These are phyloP conservation scores for Trichoderma sp. DNA, from an alignment of 2,329 filamentous ascomycete genomes.

Conservation along the genomic window DNA sequence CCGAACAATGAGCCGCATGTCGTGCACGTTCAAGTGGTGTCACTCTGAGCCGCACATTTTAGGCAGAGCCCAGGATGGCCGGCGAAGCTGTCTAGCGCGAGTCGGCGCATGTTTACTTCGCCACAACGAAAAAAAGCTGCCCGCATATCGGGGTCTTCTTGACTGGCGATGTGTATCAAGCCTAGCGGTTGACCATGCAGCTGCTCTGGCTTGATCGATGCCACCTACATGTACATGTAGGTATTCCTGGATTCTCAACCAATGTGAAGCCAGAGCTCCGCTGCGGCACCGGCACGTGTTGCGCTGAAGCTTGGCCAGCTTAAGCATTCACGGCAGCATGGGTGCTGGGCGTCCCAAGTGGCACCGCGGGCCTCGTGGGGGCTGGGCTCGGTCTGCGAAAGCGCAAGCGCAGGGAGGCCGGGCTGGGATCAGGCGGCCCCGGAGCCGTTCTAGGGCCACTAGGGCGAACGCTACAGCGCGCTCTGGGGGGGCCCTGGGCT, in stretches of 20 bases:
- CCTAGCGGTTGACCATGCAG: neutral
- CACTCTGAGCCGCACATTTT: neutral
- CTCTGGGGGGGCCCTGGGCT: slow-evolving; percentile 3
- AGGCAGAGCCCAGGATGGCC: neutral
- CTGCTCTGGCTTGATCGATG: neutral
- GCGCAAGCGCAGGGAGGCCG: slow-evolving; percentile 15
- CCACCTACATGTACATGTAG: too few species aligned
- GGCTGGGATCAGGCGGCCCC: slow-evolving; percentile 25
- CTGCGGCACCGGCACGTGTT: slow-evolving; percentile 23
- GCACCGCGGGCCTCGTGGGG: slow-evolving; percentile 19
- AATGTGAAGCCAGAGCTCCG: neutral
- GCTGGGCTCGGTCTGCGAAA: slow-evolving; percentile 27
- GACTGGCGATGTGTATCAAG: neutral
- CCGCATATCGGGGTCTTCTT: too few species aligned
- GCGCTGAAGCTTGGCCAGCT: neutral
- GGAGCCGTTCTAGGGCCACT: slow-evolving; percentile 20
- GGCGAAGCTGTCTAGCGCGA: neutral
- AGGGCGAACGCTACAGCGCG: slow-evolving; percentile 26
- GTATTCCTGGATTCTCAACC: neutral
- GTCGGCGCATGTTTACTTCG: neutral
- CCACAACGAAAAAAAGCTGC: too few species aligned
- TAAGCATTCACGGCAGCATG: too few species aligned
- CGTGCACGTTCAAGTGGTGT: neutral
- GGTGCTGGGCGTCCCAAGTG: neutral
- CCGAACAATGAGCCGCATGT: slow-evolving; percentile 10